These are phyloP conservation scores for Gardenia jasminoides DNA, from an alignment of 257 asterid genomes.

Conservation along the genomic window DNA sequence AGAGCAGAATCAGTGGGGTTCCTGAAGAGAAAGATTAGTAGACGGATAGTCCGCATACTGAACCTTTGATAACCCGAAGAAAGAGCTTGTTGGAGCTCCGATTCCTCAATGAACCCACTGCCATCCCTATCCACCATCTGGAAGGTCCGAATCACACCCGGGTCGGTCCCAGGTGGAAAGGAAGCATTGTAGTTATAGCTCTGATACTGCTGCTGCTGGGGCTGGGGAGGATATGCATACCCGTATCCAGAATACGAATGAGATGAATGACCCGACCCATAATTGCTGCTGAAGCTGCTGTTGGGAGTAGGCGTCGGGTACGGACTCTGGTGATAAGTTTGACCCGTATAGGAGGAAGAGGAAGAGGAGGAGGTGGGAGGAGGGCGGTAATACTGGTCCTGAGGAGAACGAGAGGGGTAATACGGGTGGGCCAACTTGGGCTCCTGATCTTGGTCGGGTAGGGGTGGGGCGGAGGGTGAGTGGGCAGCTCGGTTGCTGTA, in stretches of 20 bases:
- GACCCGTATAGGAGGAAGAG: conserved; percentile 33
- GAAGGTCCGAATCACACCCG: conserved; percentile 71
- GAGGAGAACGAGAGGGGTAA: conserved; percentile 27
- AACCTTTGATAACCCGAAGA: conserved; percentile 56
- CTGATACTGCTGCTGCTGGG: conserved; percentile 32
- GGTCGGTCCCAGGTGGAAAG: conserved; percentile 75
- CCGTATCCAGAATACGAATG: conserved; percentile 15
- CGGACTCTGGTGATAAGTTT: conserved; percentile 20
- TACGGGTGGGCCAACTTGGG: conserved; percentile 49
- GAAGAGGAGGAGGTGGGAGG: conserved; percentile 7
- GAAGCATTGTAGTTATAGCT: conserved; percentile 24
- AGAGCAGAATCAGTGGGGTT: conserved; percentile 43
- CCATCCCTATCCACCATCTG: conserved; percentile 79
- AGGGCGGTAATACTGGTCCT: conserved; percentile 12
- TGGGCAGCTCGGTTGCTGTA: conserved; percentile 21
- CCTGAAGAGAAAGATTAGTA: conserved; percentile 69
- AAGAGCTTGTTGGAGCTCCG: conserved; percentile 70
- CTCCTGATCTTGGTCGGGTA: conserved; percentile 35
- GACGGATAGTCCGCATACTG: conserved; percentile 62
- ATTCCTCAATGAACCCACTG: conserved; percentile 74
- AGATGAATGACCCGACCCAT: conserved; percentile 36
- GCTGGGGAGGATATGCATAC: conserved; percentile 23
- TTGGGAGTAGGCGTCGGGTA: conserved; percentile 4
- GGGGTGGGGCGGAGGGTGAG: conserved; percentile 79
- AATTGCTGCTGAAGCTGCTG: conserved; percentile 13